Evolutionary conservation across 192 early-diverging fungal genomes (phyloP), one percentile per base, ranked within the genome.

Genomic region (Backusella sp.): DNA sequence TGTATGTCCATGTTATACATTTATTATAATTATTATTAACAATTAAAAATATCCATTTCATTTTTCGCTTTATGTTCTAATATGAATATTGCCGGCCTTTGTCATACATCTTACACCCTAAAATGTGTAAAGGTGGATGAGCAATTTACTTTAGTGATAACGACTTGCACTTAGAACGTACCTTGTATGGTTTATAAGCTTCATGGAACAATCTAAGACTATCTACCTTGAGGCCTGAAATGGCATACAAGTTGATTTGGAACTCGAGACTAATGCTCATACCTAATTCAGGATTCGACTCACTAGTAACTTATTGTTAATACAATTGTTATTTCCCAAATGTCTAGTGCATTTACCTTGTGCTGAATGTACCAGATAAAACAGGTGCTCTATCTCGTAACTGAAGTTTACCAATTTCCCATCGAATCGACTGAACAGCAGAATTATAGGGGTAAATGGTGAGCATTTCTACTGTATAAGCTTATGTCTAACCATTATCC

Each of bases 171-270:
- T 67, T 49, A 28, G 23, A 23, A 23, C 39, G 72, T 77, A 88
- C 91, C 88, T 94, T 94, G 79, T 90, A 94, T 1, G 92, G 92
- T 68, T 91, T 93, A 79, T 94, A 96, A 6, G 75, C 75, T 80
- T 96, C 94, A 78, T 90, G 87, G 68, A 88, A 90, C 34, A 96
- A 59, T 67, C 90, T 87, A 53, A 96, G 80, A 35, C 80, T 83
- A 74, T 93, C 92, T 19, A 96, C 91, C 72, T 86, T 88, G 19
- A 96, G 78, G 36, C 94, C 94, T 8, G 93, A 90, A 17, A 89
- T 77, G 23, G 92, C 85, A 77, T 86, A 88, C 85, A 91, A 91
- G 62, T 86, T 91, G 44, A 94, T 90, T 70, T 89, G 79, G 68
- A 92, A 93, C 37, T 92, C 90, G 12, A 92, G 77, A 17, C 72